Percentiles rank a stretch among this genome's conserved stretches.
Evolutionary conservation across 208 protist genomes (phyloP).

Genomic region (Acanthamoeba castellanii): DNA sequence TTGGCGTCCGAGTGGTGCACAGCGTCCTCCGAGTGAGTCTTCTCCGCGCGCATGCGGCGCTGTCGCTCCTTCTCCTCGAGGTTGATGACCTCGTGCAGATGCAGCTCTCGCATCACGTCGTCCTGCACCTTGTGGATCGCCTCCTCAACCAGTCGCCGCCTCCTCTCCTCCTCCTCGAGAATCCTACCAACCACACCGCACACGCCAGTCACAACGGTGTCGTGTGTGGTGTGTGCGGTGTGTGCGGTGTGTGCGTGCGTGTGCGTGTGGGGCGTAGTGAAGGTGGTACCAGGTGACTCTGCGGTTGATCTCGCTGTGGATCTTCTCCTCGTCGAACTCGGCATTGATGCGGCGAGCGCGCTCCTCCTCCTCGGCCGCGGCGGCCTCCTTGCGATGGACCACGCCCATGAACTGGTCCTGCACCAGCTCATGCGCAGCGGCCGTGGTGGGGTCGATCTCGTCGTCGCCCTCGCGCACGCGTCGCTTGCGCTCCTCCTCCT

Average conservation of each 20-base stretch:
- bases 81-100: constrained; percentile 42
- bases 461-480: background rate
- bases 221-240: too few species aligned
- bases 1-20: constrained; percentile 69
- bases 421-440: constrained; percentile 3
- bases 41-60: constrained; percentile 50
- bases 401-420: constrained; percentile 72
- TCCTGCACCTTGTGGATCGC: constrained; percentile 32
- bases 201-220: too few species aligned
- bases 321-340: background rate
- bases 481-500: constrained; percentile 47
- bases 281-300: constrained; percentile 19
- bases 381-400: constrained; percentile 49
- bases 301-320: constrained; percentile 29
- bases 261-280: background rate
- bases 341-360: background rate
- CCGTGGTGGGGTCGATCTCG: constrained; percentile 6
- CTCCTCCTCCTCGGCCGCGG: constrained; percentile 63
- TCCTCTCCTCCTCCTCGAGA: constrained; percentile 65
- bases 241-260: too few species aligned
- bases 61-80: constrained; percentile 63
- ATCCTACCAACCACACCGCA: background rate
- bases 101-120: constrained; percentile 19
- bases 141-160: background rate
- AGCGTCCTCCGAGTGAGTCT: constrained; percentile 69